Evolutionary conservation across 768 basidiomycete genomes (phyloP).

Genomic region (Tulasnella sp.): DNA sequence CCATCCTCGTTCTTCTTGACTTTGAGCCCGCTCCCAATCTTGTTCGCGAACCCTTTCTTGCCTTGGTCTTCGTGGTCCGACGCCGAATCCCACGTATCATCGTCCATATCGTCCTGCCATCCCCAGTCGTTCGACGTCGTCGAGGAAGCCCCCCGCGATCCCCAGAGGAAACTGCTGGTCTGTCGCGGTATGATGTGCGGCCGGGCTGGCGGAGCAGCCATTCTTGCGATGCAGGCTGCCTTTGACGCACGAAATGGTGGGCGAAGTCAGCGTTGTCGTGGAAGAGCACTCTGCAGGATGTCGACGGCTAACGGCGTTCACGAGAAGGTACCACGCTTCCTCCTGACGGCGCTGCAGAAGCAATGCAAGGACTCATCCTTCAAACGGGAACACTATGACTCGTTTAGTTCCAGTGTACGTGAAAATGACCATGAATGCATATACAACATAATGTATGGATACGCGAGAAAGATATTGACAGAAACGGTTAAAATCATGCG

Average conservation of each 20-base stretch:
- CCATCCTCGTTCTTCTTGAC: not conserved
- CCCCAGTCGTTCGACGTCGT: slow-evolving; percentile 35
- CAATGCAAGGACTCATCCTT: too few species aligned
- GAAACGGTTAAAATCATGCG: too few species aligned
- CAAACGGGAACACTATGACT: too few species aligned
- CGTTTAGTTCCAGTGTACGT: too few species aligned
- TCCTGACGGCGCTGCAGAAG: not conserved
- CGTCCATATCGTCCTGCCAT: slow-evolving; percentile 55
- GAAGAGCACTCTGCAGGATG: not conserved
- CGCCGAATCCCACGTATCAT: slow-evolving; percentile 77
- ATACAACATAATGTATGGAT: not conserved
- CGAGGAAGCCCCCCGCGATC: slow-evolving; percentile 63
- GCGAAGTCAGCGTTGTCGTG: not conserved
- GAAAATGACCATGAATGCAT: too few species aligned
- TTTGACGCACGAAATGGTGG: not conserved
- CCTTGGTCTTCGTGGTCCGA: slow-evolving; percentile 58
- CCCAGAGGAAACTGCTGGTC: slow-evolving; percentile 32
- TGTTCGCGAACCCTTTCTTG: slow-evolving; percentile 18
- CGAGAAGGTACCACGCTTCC: not conserved
- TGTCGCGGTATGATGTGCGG: slow-evolving; percentile 14
- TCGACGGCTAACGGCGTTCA: not conserved
- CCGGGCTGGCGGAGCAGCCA: slow-evolving; percentile 18
- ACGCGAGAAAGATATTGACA: too few species aligned
- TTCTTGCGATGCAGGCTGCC: not conserved
- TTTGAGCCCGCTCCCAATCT: slow-evolving; percentile 10